Evolutionary conservation across 83 land plant species (phyloP).

Genomic region (Larix sibirica): DNA sequence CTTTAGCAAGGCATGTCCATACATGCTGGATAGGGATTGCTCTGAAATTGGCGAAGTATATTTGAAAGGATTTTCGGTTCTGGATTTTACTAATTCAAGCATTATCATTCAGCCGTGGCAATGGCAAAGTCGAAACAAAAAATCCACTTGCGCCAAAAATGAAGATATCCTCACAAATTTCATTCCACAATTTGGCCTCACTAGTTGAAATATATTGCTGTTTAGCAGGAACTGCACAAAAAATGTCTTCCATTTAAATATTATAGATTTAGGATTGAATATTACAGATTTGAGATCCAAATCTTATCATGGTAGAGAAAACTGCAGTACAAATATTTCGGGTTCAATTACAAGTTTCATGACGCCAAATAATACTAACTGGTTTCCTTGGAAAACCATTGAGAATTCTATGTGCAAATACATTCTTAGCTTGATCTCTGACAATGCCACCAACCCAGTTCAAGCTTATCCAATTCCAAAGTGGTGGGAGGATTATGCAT

Average conservation of each 20-base stretch:
- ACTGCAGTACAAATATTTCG: neutral
- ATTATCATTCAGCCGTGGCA: conserved; percentile 18
- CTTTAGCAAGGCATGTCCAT: conserved; percentile 31
- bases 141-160: neutral
- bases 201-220: conserved; percentile 20
- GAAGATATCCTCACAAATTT: conserved; percentile 2
- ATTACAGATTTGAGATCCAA: neutral
- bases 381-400: neutral
- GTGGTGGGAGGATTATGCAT: too few species aligned
- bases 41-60: neutral
- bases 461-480: too few species aligned
- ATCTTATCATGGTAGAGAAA: too few species aligned
- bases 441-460: neutral
- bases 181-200: conserved; percentile 30
- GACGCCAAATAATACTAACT: too few species aligned
- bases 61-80: conserved; percentile 24
- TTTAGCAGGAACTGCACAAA: neutral
- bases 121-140: neutral
- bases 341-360: neutral
- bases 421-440: conserved; percentile 24
- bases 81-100: conserved; percentile 26
- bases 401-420: neutral
- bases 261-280: neutral
- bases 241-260: neutral
- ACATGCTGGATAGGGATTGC: conserved; percentile 12